Evolutionary conservation across 78 protist genomes (phyloP), one percentile per base, ranked within the genome.

Genomic region (Cavenderia fasciculata): DNA sequence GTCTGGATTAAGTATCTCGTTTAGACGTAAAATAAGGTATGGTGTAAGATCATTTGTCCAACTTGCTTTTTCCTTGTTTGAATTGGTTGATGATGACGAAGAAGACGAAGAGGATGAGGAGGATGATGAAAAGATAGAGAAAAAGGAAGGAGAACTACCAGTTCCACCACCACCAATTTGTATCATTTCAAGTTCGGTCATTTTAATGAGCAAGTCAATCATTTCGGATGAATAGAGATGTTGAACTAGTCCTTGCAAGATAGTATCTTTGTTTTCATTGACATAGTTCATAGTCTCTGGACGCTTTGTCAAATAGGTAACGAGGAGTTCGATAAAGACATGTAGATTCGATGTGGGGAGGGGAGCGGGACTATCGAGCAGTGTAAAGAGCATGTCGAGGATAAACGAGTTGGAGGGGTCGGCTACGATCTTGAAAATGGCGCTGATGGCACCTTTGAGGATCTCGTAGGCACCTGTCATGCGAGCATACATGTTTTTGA

Each of bases 131-230:
- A 66, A 68, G 2, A 54, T 27, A 44, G 33, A 44, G 41, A 82
- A 82, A 54, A 82, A 68, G n/a, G 56, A 41, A 16, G 72, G 44
- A 2, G 63, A 51, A 0, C 38, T 11, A 19, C 54, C 38, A 2
- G 70, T 21, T 0, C 59, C 1, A 18, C 51, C 33, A 16, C 21
- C 75, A 12, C 36, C 25, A 23, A 69, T 16, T 38, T 82, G 90
- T 2, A 66, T 54, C 90, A 82, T 82, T 31, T 82, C 90, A 33
- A 82, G 49, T 33, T 82, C 90, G 1, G 61, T 70, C 90, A 82
- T 82, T 54, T 82, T 82, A 14, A 82, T 31, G 6, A 82, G 40
- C 33, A 82, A 14, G 19, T 82, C 90, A 16, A 82, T 61, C 38
- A 61, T 56, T 43, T 82, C 90, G 11, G 44, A 40, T 6, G 59